Evolutionary conservation across 2,329 filamentous ascomycete genomes (phyloP).

Genomic region (Arthrobotrys megalospora): DNA sequence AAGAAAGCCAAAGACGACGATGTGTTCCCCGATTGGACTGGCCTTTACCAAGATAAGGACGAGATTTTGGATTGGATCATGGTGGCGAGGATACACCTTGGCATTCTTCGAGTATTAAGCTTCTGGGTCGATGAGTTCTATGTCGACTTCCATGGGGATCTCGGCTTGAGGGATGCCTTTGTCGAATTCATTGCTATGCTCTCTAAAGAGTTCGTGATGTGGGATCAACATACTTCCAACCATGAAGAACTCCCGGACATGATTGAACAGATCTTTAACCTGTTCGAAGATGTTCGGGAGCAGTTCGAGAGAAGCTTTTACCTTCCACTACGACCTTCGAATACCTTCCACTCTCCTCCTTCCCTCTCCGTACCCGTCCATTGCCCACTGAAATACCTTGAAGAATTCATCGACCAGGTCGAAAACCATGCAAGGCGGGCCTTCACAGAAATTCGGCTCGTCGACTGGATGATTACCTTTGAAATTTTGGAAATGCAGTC

Average conservation of each 20-base stretch:
- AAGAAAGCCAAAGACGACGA: conserved; percentile 64
- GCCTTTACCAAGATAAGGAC: conserved; percentile 63
- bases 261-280: conserved; percentile 64
- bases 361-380: conserved; percentile 54
- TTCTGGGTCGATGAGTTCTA: conserved; percentile 65
- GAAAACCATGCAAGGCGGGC: conserved; percentile 62
- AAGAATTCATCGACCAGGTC: conserved; percentile 64
- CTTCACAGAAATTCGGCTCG: conserved; percentile 63
- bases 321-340: conserved; percentile 52
- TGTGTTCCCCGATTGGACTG: conserved; percentile 65
- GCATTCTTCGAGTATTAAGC: conserved; percentile 64
- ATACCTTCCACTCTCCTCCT: conserved; percentile 34
- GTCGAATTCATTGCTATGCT: conserved; percentile 64
- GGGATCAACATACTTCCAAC: conserved; percentile 62
- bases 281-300: conserved; percentile 64
- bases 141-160: conserved; percentile 65
- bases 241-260: conserved; percentile 62
- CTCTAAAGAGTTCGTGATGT: conserved; percentile 63
- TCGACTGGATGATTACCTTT: conserved; percentile 65
- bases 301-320: conserved; percentile 62
- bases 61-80: conserved; percentile 64
- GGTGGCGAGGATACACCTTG: conserved; percentile 65
- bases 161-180: conserved; percentile 64
- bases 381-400: conserved; percentile 62
- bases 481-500: conserved; percentile 65